Evolutionary conservation across 148 eudicot species (phyloP), one percentile per base, ranked within the genome.

Genomic region (Silene conica): DNA sequence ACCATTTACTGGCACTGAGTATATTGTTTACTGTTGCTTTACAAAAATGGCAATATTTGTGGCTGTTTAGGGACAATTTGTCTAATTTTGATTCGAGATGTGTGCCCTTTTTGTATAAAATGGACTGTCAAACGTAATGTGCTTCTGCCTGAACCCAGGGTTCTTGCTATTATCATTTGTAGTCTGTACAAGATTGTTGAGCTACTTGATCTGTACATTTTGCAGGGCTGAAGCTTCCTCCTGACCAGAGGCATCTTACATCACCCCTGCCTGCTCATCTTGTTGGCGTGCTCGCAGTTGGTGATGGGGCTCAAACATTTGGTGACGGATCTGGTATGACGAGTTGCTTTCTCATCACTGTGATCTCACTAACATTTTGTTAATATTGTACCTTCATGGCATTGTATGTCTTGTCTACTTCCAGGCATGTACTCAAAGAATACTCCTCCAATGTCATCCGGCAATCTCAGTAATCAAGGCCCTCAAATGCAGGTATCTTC

Each of bases 221-320:
- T 58, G 72, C 76, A 96, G 99, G 99, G 52, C 78, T 92, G 77
- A 80, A 92, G 72, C 78, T 90, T 66, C 89, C 96, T 74, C 81
- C 63, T 71, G 99, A 96, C 68, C 97, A 96, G 71, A 90, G 92
- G 76, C 96, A 85, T 80, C 70, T 79, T 28, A 86, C 90, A 26
- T 78, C 96, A 67, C 79, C 91, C 57, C 92, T 96, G 78, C 99
- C 99, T 1, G 56, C 85, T 74, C 99, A 96, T 85, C 87, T 96
- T 75, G 92, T 62, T 71, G 96, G 88, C 78, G 85, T 92, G 57
- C 94, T 96, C 64, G 20, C 80, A 65, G 86, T 84, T 69, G 79
- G 71, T 80, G 96, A 89, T 64, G 86, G 81, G 55, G 21, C 76
- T 19, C 97, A 84, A 78, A 80, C 85, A 23, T 83, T 80, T 77